phyloP scores from a whole-genome alignment of 225 moss, liverwort and hornwort genomes.

The Antitrichia curtipendula region DNA sequence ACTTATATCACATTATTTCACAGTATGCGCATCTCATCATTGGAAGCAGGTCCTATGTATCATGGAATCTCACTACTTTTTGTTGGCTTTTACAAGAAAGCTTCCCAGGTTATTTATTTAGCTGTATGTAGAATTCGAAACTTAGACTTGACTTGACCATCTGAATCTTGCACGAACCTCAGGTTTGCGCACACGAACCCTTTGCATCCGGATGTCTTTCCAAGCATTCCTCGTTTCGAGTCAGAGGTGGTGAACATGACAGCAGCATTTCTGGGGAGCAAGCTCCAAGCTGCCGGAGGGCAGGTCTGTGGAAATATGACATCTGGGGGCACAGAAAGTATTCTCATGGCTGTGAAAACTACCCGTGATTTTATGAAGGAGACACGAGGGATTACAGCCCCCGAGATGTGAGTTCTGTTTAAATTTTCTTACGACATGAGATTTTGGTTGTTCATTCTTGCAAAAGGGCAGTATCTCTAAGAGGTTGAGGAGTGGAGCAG shows the following conservation, averaged over 20 bases:
- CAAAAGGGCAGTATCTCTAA: not conserved
- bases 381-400: slow-evolving; percentile 54
- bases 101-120: not conserved
- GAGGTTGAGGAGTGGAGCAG: not conserved
- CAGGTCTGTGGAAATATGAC: slow-evolving; percentile 99
- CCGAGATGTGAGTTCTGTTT: slow-evolving; percentile 68
- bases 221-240: slow-evolving; percentile 89
- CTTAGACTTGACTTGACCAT: not conserved
- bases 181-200: slow-evolving; percentile 99
- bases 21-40: not conserved
- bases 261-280: slow-evolving; percentile 82
- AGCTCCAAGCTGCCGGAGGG: slow-evolving; percentile 70
- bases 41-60: not conserved
- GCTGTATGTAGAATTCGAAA: not conserved
- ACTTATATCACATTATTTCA: not conserved
- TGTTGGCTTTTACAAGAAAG: not conserved
- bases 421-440: not conserved
- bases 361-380: slow-evolving; percentile 88
- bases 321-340: slow-evolving; percentile 98
- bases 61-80: not conserved
- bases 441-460: not conserved
- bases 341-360: slow-evolving; percentile 95
- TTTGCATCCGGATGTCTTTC: slow-evolving; percentile 94
- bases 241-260: slow-evolving; percentile 99
- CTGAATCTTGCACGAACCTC: slow-evolving; percentile 2